Base-by-base conservation (phyloP, 2,329 filamentous ascomycete species). In the Penicillium sp. region DNA sequence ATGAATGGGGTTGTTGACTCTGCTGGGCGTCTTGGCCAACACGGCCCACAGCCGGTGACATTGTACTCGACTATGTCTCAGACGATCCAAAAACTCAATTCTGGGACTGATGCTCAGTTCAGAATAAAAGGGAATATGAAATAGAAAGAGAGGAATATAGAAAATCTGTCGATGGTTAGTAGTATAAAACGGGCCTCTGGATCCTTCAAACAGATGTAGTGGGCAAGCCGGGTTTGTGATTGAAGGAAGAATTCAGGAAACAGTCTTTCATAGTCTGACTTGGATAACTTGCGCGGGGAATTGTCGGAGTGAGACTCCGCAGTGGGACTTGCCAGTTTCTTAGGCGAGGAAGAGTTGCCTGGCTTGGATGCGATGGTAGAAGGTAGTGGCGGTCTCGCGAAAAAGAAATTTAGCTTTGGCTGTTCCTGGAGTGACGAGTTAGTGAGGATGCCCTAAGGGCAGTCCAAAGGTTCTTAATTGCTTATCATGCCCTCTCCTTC, bases 211-310 rank as follows among this genome's bases (percentile, higher is more conserved):
- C 2, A 79, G 80, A 51, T 81, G 78, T 1, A 67, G 66, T 0
- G 83, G 81, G 92, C 92, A 55, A 97, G 67, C 17, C 78, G 84
- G 1, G 91, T 90, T 68, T 91, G 84, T 2, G 87, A 82, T 59
- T 91, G 89, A 48, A 95, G 71, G 63, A 90, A 93, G 74, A 97
- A 98, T 0, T 90, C 88, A 35, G 92, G 84, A 69, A 98, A 98
- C 38, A 83, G 80, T 65, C 86, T 87, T 17, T 90, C 79, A 66
- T 91, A 93, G 47, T 86, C 82, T 0, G 84, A 82, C 25, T 71
- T 63, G 7, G 64, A 35, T 25, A 71, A 67, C 39, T 67, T 64
- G 17, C 4, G 6, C 25, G 65, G 57, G 2, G 58, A 17, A 11
- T 63, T 57, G 10, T 59, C 59, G 15, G 59, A n/a, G 15, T 25